Conservation (phyloP, 306 rosid species). For the Fragaria nilgerrensis region DNA sequence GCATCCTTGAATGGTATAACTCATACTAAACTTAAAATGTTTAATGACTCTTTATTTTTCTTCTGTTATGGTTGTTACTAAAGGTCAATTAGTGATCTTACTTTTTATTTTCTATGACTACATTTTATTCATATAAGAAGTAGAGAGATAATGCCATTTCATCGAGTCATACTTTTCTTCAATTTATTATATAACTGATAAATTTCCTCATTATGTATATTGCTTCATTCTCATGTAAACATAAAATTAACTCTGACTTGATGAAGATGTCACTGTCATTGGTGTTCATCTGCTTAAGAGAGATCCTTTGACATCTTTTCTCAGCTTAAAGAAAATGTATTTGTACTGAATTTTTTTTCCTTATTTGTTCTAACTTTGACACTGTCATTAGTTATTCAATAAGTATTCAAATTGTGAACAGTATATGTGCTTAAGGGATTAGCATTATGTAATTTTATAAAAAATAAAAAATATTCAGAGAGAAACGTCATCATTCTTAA, state of each 20-base stretch:
- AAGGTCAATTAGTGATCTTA: neutral
- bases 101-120: neutral
- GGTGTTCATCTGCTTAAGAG: neutral
- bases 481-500: neutral
- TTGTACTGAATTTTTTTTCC: neutral
- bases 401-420: neutral
- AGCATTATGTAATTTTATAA: neutral
- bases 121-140: neutral
- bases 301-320: neutral
- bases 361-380: neutral
- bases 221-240: neutral
- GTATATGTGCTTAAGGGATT: neutral
- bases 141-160: neutral
- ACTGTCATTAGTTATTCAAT: neutral
- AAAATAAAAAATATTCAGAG: neutral
- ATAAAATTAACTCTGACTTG: neutral
- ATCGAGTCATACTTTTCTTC: neutral
- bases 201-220: neutral
- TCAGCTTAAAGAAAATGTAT: neutral
- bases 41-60: neutral
- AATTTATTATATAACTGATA: neutral
- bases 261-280: neutral
- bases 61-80: neutral
- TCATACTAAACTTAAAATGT: neutral
- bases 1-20: constrained; percentile 93